Evolutionary conservation across 352 stramenopile species (phyloP).

Genomic region (Thalassiosira livingstoniorum): DNA sequence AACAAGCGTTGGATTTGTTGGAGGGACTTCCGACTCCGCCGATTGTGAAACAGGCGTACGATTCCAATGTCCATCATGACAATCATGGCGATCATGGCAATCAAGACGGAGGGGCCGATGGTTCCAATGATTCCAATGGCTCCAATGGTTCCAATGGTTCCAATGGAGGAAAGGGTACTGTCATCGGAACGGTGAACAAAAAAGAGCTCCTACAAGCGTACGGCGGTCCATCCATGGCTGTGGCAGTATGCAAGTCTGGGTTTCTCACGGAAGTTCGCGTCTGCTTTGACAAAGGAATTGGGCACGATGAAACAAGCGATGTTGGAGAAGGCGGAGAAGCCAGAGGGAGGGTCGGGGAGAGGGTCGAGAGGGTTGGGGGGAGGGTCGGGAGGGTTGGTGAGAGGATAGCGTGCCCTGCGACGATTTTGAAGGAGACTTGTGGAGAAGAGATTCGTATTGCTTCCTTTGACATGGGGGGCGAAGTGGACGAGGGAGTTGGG

Average conservation of each 20-base stretch:
- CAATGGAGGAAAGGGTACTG: no score
- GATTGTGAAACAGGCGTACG: slow-evolving; percentile 44
- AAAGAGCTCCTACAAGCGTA: slow-evolving; percentile 50
- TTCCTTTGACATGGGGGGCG: slow-evolving; percentile 16
- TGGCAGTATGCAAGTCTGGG: slow-evolving; percentile 49
- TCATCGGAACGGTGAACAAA: slow-evolving; percentile 38
- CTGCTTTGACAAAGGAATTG: slow-evolving; percentile 52
- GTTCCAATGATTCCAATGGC: no score
- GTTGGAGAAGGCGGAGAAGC: no score
- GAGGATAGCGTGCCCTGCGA: slow-evolving; percentile 52
- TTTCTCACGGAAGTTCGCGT: slow-evolving; percentile 64
- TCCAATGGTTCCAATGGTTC: no score
- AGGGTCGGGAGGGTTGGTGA: slow-evolving; percentile 32
- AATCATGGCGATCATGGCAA: no score
- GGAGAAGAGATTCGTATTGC: slow-evolving; percentile 51
- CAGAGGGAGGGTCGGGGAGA: no score
- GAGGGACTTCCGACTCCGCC: slow-evolving; percentile 61
- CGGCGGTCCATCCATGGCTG: slow-evolving; percentile 10
- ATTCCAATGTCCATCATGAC: no score
- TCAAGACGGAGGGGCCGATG: no score
- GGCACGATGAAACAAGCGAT: no score
- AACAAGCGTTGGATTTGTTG: slow-evolving; percentile 86
- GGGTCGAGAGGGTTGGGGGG: no score
- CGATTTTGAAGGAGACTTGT: slow-evolving; percentile 57
- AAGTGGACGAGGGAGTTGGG: background rate